phyloP scores from a whole-genome alignment of 345 rosid genomes.

The Aquilaria malaccensis region DNA sequence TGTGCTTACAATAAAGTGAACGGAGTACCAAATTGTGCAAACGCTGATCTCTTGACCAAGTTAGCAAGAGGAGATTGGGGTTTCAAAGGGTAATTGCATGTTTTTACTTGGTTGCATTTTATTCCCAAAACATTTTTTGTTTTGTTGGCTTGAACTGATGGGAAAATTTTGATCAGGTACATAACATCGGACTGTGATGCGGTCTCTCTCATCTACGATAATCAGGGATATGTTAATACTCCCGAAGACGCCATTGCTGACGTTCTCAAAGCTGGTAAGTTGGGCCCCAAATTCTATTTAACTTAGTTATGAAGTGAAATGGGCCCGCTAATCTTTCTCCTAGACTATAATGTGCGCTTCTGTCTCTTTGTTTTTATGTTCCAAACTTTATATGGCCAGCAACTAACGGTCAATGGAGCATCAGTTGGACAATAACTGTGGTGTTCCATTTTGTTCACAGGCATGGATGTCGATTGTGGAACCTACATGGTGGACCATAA shows the following conservation, averaged over 20 bases:
- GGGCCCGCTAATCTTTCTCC: conserved; percentile 8
- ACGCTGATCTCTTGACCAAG: conserved; percentile 48
- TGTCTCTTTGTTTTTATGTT: not conserved
- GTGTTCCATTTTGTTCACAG: conserved; percentile 24
- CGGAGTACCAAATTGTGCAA: conserved; percentile 74
- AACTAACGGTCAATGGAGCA: too few relatives aligned
- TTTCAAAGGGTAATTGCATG: conserved; percentile 53
- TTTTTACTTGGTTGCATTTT: not conserved
- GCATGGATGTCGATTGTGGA: conserved; percentile 92
- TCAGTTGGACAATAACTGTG: too few relatives aligned
- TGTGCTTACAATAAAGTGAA: conserved; percentile 82
- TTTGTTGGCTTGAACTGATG: not conserved
- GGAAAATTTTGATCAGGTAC: conserved; percentile 39
- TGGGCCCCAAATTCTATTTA: conserved; percentile 8
- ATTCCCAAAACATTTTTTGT: not conserved
- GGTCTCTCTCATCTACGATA: conserved; percentile 49
- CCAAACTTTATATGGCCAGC: not conserved
- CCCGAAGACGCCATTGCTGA: conserved; percentile 84
- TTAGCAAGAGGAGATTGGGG: conserved; percentile 62
- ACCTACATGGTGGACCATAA: conserved; percentile 38
- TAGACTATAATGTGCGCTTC: not conserved
- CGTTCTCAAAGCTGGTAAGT: conserved; percentile 73
- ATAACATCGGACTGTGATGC: conserved; percentile 92
- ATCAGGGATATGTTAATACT: conserved; percentile 54
- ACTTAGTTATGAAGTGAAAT: not conserved